Evolutionary conservation across 306 rosid genomes (phyloP).

Genomic region (Hylodesmum podocarpum): DNA sequence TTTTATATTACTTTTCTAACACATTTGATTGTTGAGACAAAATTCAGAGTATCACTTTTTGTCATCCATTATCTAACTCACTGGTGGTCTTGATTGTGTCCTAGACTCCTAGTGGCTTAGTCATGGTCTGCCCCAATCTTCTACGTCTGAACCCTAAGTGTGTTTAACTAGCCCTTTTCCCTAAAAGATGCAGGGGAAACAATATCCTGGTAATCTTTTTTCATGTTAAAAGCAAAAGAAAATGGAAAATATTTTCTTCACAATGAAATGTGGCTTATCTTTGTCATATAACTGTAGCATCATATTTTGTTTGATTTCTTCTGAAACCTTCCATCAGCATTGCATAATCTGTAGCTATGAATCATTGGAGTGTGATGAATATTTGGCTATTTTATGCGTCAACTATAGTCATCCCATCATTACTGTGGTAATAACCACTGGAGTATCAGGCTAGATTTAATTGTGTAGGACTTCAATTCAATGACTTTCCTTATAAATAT

Average conservation of each 20-base stretch:
- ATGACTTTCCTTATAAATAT: neutral
- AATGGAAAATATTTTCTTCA: neutral
- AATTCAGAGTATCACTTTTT: neutral
- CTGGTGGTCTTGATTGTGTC: neutral
- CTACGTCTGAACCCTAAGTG: neutral
- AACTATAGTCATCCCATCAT: neutral
- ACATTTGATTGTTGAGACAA: neutral
- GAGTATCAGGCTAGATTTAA: neutral
- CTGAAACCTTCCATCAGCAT: neutral
- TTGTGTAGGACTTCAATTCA: neutral
- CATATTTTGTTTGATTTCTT: conserved; percentile 3
- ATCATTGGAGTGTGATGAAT: neutral
- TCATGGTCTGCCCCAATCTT: neutral
- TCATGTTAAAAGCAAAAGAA: neutral
- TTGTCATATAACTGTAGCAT: neutral
- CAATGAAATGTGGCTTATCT: neutral
- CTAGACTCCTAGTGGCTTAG: neutral
- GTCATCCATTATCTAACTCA: neutral
- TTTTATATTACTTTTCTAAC: neutral
- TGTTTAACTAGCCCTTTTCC: neutral
- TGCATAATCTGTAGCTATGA: conserved; percentile 10
- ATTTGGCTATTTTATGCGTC: neutral
- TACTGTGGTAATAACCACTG: neutral
- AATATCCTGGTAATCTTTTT: neutral
- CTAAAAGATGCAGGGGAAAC: neutral